Evolutionary conservation across 2,329 filamentous ascomycete genomes (phyloP), one percentile per base, ranked within the genome.

Genomic region (Neophaeococcomyces mojaviensis): DNA sequence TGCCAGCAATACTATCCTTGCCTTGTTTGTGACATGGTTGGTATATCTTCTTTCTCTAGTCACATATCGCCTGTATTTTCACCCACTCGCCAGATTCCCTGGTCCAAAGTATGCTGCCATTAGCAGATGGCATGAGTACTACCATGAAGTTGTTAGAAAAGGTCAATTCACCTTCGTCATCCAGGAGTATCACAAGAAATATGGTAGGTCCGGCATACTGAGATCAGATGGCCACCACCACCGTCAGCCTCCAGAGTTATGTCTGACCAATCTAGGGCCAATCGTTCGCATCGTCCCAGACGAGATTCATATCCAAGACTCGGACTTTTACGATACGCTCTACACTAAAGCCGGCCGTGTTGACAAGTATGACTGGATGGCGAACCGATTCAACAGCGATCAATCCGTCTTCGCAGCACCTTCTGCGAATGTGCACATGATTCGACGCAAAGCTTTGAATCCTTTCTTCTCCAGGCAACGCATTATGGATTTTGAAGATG

Each of bases 221-320:
- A 26, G 7, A 39, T 9, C 16, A 20, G 18, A n/a, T n/a, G n/a
- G n/a, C n/a, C 18, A 32, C 20, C 13, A 34, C n/a, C 12, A 35
- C 30, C 31, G 4, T 13, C 26, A 36, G 9, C 15, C 26, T 13
- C 12, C n/a, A 12, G 26, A 28, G 18, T 13, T 9, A 16, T 43
- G 18, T 15, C 22, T 31, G 31, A 26, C 10, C 18, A 22, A 6
- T 19, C 24, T 38, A 61, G 60, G 61, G 4, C 61, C 61, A 3
- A 63, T 64, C 33, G 58, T 63, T 18, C 60, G 61, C 24, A 61
- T 63, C 37, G 58, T 53, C 46, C 62, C 61, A 2, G 54, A 55
- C 39, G 61, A 63, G 46, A 48, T 64, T n/a, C 62, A 64, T 41
- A 55, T 63, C 49, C 53, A 56, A 19, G 61, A 64, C 38, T 54